These are phyloP conservation scores for Anthoceros angustus DNA, from an alignment of 225 moss, liverwort and hornwort species.

Conservation along the genomic window DNA sequence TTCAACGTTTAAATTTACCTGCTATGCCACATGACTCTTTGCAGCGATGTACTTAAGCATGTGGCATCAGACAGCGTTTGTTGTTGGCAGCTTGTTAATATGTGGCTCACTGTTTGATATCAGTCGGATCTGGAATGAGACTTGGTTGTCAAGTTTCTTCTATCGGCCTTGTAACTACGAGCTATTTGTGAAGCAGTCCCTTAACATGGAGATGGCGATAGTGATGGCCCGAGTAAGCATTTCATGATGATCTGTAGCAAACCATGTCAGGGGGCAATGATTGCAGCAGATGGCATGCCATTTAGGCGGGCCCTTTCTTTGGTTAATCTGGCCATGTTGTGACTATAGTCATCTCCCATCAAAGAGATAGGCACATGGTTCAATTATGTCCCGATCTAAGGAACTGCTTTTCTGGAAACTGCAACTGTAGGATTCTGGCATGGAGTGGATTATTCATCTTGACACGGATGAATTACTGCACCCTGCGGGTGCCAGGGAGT, in stretches of 20 bases:
- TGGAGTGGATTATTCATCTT: conserved; percentile 97
- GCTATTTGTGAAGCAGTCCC: conserved; percentile 95
- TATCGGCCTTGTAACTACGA: conserved; percentile 97
- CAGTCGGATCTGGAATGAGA: conserved; percentile 99
- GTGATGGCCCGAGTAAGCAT: conserved; percentile 74
- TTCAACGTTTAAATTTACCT: background rate
- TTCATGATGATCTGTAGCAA: background rate
- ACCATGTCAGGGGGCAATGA: background rate
- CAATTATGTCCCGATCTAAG: no score
- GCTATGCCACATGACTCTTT: background rate
- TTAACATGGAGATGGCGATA: conserved; percentile 99
- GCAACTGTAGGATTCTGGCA: conserved; percentile 54
- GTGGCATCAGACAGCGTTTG: no score
- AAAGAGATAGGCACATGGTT: no score
- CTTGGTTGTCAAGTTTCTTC: conserved; percentile 94
- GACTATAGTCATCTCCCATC: no score
- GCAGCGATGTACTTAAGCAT: background rate
- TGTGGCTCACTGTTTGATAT: conserved; percentile 9
- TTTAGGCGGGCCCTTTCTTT: background rate
- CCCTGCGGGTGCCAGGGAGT: conserved; percentile 84
- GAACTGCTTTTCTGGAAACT: background rate
- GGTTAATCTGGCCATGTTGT: no score
- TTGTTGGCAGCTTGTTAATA: background rate
- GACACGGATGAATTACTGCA: conserved; percentile 95
- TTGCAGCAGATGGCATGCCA: background rate